Base-by-base conservation (phyloP, 176 grass and related monocot genomes). In the Luzula sylvatica region DNA sequence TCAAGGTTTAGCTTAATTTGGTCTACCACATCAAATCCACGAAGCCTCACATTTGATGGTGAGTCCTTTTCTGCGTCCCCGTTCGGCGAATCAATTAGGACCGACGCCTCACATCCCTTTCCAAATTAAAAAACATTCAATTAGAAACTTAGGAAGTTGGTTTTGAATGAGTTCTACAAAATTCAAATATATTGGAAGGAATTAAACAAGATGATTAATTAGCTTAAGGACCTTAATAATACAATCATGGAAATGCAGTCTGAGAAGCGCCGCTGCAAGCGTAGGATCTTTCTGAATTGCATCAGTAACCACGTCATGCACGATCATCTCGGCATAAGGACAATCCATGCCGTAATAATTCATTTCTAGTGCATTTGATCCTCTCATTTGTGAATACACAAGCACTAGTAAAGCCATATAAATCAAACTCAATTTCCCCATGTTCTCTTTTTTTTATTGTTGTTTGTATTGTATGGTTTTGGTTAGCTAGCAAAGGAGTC, bases 221-320 rank as follows among this genome's bases (percentile, higher is more conserved):
- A 11, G 28, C 3, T 13, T 19, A 1, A 35, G 6, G 24, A 85
- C 87, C 87, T 94, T 75, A 28, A 94, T 80, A 74, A 96, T 89
- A 56, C 90, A 96, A 71, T 96, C 90, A 50, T 96, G 90, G 77
- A 96, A 96, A 50, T 96, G 90, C 0, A 96, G 67, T 1, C 90
- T 44, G 3, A 96, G 92, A 52, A 96, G 78, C 21, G 74, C 65
- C 20, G 65, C 85, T 25, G 92, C 85, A 55, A 89, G 58, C 2
- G 77, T 68, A 1, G 78, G 85, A 56, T 96, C 78, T 19, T 45
- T 56, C 13, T 17, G 54, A 40, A 90, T 20, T 21, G 77, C 81
- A 18, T 80, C 29, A 20, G 17, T 39, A 40, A 96, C 84, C 8
- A 79, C 65, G 69, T 23, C 49, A 28, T 53, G 48, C 7, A 89